Evolutionary conservation across 257 asterid genomes (phyloP).

Genomic region (Capsicum chinense): DNA sequence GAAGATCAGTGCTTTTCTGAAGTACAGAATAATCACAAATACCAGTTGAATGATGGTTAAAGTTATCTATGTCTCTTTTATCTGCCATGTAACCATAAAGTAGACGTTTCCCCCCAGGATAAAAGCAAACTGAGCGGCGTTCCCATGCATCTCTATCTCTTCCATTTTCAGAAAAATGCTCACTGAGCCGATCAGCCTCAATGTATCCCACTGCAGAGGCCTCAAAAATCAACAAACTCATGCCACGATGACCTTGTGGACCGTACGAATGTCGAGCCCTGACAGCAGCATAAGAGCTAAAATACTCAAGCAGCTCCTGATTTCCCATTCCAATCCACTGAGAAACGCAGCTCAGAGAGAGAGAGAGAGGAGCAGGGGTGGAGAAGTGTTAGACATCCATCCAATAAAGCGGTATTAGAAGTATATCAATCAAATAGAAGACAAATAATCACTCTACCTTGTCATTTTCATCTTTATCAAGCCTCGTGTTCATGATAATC

Average conservation of each 20-base stretch:
- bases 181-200: slow-evolving; percentile 46
- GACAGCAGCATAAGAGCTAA: slow-evolving; percentile 36
- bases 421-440: too few species aligned
- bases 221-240: slow-evolving; percentile 51
- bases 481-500: slow-evolving; percentile 44
- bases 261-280: slow-evolving; percentile 54
- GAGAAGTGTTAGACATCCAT: too few species aligned
- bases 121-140: slow-evolving; percentile 11
- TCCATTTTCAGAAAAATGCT: slow-evolving; percentile 35
- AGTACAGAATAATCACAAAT: slow-evolving; percentile 6
- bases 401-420: too few species aligned
- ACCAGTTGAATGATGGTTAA: slow-evolving; percentile 46
- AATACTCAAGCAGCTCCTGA: slow-evolving; percentile 47
- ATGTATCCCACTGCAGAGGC: slow-evolving; percentile 50
- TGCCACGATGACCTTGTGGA: slow-evolving; percentile 61
- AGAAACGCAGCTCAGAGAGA: too few species aligned
- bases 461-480: slow-evolving; percentile 44
- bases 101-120: slow-evolving; percentile 44
- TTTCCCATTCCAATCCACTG: slow-evolving; percentile 2
- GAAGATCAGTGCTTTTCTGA: not conserved
- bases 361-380: too few species aligned
- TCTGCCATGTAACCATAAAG: slow-evolving; percentile 53
- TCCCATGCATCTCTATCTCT: slow-evolving; percentile 49
- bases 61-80: slow-evolving; percentile 40
- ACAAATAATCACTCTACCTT: not conserved